Percentiles rank a stretch among this genome's conserved stretches.
phyloP scores from a whole-genome alignment of 306 rosid species.

The Sicyos baderoa region DNA sequence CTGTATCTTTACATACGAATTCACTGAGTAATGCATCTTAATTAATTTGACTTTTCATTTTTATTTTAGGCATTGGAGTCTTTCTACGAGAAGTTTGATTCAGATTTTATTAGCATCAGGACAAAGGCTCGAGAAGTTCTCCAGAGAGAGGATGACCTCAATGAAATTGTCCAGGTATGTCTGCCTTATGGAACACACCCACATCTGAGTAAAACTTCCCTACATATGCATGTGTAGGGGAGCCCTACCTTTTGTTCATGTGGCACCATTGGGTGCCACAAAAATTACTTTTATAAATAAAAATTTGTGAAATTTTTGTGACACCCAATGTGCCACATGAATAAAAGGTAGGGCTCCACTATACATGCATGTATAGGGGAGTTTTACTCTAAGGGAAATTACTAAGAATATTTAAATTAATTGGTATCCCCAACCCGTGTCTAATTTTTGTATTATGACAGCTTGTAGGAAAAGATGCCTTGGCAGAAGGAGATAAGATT shows the following conservation, averaged over 20 bases:
- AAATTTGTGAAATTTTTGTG: too few relatives aligned
- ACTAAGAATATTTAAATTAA: background rate
- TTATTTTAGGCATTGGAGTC: constrained; percentile 72
- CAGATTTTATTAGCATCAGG: constrained; percentile 93
- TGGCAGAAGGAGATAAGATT: constrained; percentile 96
- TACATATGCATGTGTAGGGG: too few relatives aligned
- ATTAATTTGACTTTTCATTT: background rate
- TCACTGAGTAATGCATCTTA: background rate
- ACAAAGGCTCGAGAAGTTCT: constrained; percentile 96
- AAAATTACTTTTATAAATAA: too few relatives aligned
- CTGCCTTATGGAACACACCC: constrained; percentile 3
- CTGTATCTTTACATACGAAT: constrained; percentile 2
- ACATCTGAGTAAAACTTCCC: too few relatives aligned
- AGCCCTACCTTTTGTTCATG: too few relatives aligned
- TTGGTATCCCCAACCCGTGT: background rate
- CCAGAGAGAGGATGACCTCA: constrained; percentile 96
- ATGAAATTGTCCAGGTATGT: constrained; percentile 93
- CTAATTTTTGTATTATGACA: constrained; percentile 28
- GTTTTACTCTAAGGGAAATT: too few relatives aligned
- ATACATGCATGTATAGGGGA: too few relatives aligned
- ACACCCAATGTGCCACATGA: too few relatives aligned
- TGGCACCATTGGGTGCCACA: too few relatives aligned
- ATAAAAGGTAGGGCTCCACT: too few relatives aligned
- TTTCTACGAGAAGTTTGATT: constrained; percentile 91
- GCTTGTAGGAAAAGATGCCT: constrained; percentile 99